Percentiles rank a stretch among this genome's conserved stretches.
These are phyloP conservation scores for Tolypocladium endophyticum DNA, from an alignment of 2,329 filamentous ascomycete species.

Conservation along the genomic window DNA sequence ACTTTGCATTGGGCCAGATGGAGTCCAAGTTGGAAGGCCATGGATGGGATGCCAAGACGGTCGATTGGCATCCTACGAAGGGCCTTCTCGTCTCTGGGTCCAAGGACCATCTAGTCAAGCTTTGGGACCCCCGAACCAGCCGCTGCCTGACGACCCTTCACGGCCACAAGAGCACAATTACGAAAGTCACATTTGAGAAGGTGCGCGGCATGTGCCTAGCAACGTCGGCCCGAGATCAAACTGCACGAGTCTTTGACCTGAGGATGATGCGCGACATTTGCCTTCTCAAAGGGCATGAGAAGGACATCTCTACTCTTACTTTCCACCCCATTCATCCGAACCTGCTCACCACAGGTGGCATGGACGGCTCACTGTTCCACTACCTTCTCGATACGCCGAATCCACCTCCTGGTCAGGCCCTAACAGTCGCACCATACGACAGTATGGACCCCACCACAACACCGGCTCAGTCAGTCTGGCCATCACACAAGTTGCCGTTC, in stretches of 20 bases:
- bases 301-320: slow-evolving; percentile 82
- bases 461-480: slow-evolving; percentile 82
- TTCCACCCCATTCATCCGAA: slow-evolving; percentile 93
- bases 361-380: slow-evolving; percentile 82
- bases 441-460: slow-evolving; percentile 68
- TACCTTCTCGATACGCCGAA: slow-evolving; percentile 96
- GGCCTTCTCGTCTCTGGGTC: slow-evolving; percentile 90
- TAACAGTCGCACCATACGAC: slow-evolving; percentile 75
- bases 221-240: slow-evolving; percentile 87
- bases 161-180: slow-evolving; percentile 95
- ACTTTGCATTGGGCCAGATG: slow-evolving; percentile 78
- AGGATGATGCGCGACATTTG: slow-evolving; percentile 98
- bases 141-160: slow-evolving; percentile 88
- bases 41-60: slow-evolving; percentile 93
- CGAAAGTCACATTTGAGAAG: slow-evolving; percentile 82
- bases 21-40: slow-evolving; percentile 85
- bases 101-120: slow-evolving; percentile 93
- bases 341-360: slow-evolving; percentile 79
- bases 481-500: slow-evolving; percentile 75
- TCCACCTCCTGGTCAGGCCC: slow-evolving; percentile 60
- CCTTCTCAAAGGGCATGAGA: slow-evolving; percentile 86
- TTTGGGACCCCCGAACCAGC: slow-evolving; percentile 92
- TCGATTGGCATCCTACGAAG: slow-evolving; percentile 96
- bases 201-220: slow-evolving; percentile 77
- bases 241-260: slow-evolving; percentile 85